Conservation (phyloP, 2,329 filamentous ascomycete genomes). For the Amauroascus verrucosus region DNA sequence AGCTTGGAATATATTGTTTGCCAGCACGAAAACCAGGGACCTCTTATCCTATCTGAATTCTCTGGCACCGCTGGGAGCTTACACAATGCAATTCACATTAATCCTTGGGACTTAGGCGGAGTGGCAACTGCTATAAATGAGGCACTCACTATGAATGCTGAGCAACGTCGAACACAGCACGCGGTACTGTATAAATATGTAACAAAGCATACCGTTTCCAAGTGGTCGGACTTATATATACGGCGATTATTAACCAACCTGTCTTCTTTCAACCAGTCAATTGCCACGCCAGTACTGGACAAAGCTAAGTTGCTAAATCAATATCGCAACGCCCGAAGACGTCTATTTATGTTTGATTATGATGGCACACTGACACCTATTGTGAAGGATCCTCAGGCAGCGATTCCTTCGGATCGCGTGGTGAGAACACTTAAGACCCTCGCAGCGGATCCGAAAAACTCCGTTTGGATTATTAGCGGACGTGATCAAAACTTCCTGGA, state of each 20-base stretch:
- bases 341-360: constrained; percentile 98
- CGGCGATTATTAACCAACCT: constrained; percentile 71
- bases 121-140: constrained; percentile 75
- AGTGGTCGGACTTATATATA: constrained; percentile 73
- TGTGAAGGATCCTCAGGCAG: constrained; percentile 79
- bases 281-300: constrained; percentile 74
- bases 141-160: constrained; percentile 64
- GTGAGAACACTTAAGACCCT: constrained; percentile 69
- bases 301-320: constrained; percentile 58
- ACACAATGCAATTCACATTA: constrained; percentile 82
- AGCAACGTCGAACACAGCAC: constrained; percentile 60
- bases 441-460: constrained; percentile 68
- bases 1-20: constrained; percentile 90
- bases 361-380: constrained; percentile 95
- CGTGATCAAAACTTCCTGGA: constrained; percentile 85
- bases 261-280: constrained; percentile 61
- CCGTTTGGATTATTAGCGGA: constrained; percentile 97
- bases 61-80: constrained; percentile 85
- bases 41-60: constrained; percentile 90
- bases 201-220: constrained; percentile 71
- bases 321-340: constrained; percentile 64
- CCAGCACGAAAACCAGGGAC: constrained; percentile 75
- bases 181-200: constrained; percentile 70
- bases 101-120: constrained; percentile 82
- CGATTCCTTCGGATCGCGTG: constrained; percentile 75